Evolutionary conservation across 441 rosid genomes (phyloP).

Genomic region (Hura crepitans): DNA sequence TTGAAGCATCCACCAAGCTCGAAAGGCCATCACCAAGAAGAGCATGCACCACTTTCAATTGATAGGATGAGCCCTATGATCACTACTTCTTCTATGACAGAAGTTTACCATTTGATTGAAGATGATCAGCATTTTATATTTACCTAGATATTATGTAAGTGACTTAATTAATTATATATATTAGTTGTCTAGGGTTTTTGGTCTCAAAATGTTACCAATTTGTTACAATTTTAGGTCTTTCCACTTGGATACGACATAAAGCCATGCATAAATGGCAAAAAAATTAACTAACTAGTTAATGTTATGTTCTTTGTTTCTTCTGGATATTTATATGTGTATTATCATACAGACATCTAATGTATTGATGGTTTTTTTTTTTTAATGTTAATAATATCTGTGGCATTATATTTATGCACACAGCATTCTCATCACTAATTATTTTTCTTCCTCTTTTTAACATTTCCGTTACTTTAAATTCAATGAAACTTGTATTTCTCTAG

Average conservation of each 20-base stretch:
- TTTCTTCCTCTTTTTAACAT: no score
- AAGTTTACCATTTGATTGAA: slow-evolving; percentile 58
- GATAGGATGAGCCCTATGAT: slow-evolving; percentile 59
- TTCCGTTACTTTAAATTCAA: no score
- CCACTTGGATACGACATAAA: background rate
- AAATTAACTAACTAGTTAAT: slow-evolving; percentile 9
- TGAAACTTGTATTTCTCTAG: no score
- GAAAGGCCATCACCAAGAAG: slow-evolving; percentile 76
- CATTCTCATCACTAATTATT: no score
- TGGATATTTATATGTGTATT: background rate
- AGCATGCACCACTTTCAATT: slow-evolving; percentile 38
- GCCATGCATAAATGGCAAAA: slow-evolving; percentile 28
- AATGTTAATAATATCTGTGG: background rate
- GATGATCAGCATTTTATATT: background rate
- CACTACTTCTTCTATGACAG: slow-evolving; percentile 43
- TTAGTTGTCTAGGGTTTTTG: slow-evolving; percentile 29
- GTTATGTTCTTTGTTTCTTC: background rate
- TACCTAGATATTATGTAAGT: slow-evolving; percentile 18
- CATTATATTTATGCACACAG: no score
- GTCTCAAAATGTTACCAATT: slow-evolving; percentile 17
- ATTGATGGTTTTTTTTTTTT: background rate
- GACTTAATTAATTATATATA: slow-evolving; percentile 13
- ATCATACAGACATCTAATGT: background rate
- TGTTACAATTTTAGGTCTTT: slow-evolving; percentile 21
- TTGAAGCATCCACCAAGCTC: slow-evolving; percentile 41